Conservation (phyloP, 768 basidiomycete genomes). For the Leccinellum rugosiceps region DNA sequence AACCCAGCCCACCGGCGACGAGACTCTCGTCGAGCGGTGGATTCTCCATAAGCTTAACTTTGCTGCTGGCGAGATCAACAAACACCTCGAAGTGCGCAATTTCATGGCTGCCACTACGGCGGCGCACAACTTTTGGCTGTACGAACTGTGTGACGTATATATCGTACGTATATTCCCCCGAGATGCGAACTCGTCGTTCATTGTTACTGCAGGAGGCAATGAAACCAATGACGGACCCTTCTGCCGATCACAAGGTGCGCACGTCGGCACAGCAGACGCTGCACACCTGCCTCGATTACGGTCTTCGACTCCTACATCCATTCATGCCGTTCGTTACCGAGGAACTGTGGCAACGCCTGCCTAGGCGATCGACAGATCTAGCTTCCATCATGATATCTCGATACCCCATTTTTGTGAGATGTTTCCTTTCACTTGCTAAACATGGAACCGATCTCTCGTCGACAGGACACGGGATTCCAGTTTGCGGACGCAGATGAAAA, state of each 20-base stretch:
- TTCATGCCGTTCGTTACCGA: slow-evolving; percentile 99
- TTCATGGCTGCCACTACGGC: slow-evolving; percentile 92
- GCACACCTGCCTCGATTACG: slow-evolving; percentile 91
- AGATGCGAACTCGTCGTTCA: neutral
- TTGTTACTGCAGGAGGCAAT: slow-evolving; percentile 77
- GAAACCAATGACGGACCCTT: slow-evolving; percentile 93
- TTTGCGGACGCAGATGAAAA: slow-evolving; percentile 74
- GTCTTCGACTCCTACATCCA: slow-evolving; percentile 90
- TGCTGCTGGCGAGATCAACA: slow-evolving; percentile 75
- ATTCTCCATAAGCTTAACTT: slow-evolving; percentile 86
- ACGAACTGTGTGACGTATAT: slow-evolving; percentile 97
- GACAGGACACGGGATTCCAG: slow-evolving; percentile 57
- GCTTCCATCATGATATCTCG: slow-evolving; percentile 87
- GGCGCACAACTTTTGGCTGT: slow-evolving; percentile 93
- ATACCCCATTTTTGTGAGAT: slow-evolving; percentile 76
- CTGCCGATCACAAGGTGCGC: slow-evolving; percentile 56
- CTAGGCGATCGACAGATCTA: slow-evolving; percentile 75
- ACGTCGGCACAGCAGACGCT: slow-evolving; percentile 92
- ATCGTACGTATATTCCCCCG: slow-evolving; percentile 56
- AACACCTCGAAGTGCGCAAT: slow-evolving; percentile 71
- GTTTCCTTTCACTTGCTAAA: neutral
- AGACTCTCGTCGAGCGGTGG: slow-evolving; percentile 93
- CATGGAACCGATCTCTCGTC: neutral
- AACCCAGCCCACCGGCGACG: slow-evolving; percentile 76
- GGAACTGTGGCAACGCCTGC: slow-evolving; percentile 96